Conservation (phyloP, 495 filamentous ascomycete species). For the Neurospora terricola region DNA sequence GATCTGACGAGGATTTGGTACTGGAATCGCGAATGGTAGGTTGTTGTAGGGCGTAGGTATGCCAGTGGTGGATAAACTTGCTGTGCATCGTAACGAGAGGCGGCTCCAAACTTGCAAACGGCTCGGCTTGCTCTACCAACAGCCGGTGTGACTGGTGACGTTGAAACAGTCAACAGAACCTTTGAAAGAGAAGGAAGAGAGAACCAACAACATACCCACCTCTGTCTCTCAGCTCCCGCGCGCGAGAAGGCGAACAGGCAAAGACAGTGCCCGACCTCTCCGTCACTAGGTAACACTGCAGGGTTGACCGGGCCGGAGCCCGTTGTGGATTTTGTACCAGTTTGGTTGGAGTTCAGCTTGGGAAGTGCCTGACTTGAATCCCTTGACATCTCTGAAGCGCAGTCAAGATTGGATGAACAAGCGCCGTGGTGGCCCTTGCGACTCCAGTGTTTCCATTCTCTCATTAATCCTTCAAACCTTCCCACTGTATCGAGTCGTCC, state of each 20-base stretch:
- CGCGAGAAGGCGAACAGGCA: neutral
- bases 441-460: neutral
- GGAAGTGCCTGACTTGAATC: neutral
- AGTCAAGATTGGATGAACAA: neutral
- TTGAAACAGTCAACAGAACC: neutral
- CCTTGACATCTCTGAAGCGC: neutral
- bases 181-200: neutral
- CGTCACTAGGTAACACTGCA: neutral
- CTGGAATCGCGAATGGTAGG: neutral
- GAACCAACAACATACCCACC: neutral
- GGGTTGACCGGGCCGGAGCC: neutral
- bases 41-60: neutral
- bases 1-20: neutral
- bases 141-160: neutral
- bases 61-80: neutral
- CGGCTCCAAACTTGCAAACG: neutral
- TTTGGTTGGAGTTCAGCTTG: neutral
- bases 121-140: neutral
- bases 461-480: neutral
- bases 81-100: neutral
- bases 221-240: neutral
- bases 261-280: neutral
- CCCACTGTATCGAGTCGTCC: neutral
- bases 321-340: neutral
- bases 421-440: neutral